Conservation (phyloP, 805 yeast species). For the Candida krabiensis region DNA sequence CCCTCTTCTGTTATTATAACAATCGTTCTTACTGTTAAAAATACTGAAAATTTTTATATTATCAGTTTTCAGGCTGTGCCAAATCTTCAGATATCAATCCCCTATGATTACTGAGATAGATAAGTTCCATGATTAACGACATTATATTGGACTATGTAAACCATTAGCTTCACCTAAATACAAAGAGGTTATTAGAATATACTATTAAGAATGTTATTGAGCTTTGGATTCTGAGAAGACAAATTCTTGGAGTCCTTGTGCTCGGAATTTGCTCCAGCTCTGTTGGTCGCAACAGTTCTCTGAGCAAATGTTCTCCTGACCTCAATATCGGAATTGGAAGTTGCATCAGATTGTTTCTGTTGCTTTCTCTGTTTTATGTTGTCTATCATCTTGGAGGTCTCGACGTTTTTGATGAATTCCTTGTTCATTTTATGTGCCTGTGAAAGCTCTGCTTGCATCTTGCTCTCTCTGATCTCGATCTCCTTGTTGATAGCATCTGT, state of each 20-base stretch:
- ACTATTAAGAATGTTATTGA: slow-evolving; percentile 50
- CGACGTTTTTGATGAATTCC: slow-evolving; percentile 79
- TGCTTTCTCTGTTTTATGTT: slow-evolving; percentile 57
- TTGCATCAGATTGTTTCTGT: slow-evolving; percentile 31
- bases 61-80: slow-evolving; percentile 7
- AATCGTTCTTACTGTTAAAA: too few relatives aligned
- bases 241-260: slow-evolving; percentile 40
- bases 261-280: slow-evolving; percentile 59
- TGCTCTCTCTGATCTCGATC: slow-evolving; percentile 83
- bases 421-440: slow-evolving; percentile 88
- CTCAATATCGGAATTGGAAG: slow-evolving; percentile 26
- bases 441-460: slow-evolving; percentile 81
- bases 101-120: slow-evolving; percentile 2
- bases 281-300: slow-evolving; percentile 60
- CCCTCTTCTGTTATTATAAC: too few relatives aligned
- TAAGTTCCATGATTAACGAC: too few relatives aligned
- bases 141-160: too few relatives aligned
- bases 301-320: slow-evolving; percentile 69
- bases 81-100: not conserved
- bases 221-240: slow-evolving; percentile 30
- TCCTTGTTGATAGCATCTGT: slow-evolving; percentile 92
- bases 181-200: too few relatives aligned
- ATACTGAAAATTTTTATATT: not conserved
- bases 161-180: too few relatives aligned
- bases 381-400: slow-evolving; percentile 76